These are phyloP conservation scores for Ajuga reptans DNA, from an alignment of 305 asterid genomes.

Conservation along the genomic window DNA sequence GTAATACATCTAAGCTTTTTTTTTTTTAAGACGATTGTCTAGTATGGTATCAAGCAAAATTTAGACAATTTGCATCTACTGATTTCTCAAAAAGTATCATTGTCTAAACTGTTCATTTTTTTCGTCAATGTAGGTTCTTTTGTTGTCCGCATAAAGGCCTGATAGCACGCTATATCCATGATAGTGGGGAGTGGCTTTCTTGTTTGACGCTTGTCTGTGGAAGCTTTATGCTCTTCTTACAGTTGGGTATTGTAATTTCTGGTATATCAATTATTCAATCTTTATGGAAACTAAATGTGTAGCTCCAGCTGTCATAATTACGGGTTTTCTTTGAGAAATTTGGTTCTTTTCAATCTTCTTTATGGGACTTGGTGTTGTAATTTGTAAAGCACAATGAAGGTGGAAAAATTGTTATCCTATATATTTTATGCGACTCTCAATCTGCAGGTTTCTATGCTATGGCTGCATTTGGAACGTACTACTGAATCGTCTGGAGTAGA, in stretches of 20 bases:
- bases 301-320: background rate
- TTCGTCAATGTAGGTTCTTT: slow-evolving; percentile 63
- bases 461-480: too few relatives aligned
- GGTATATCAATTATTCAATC: background rate
- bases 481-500: too few relatives aligned
- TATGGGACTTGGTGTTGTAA: background rate
- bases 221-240: background rate
- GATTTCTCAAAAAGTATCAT: background rate
- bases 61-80: too few relatives aligned
- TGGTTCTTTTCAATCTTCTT: slow-evolving; percentile 8
- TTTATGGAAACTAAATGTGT: background rate
- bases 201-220: slow-evolving; percentile 15
- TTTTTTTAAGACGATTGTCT: too few relatives aligned
- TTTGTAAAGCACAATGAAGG: background rate
- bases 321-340: background rate
- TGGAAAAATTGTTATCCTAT: background rate
- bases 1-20: too few relatives aligned
- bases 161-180: slow-evolving; percentile 21
- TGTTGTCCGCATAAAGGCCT: slow-evolving; percentile 77
- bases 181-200: slow-evolving; percentile 7
- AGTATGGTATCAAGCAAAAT: too few relatives aligned
- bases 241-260: slow-evolving; percentile 1
- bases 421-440: too few relatives aligned
- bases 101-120: background rate
- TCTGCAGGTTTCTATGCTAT: too few relatives aligned